Conservation (phyloP, 1,139 yeast genomes). For the Yamadazyma mexicana region DNA sequence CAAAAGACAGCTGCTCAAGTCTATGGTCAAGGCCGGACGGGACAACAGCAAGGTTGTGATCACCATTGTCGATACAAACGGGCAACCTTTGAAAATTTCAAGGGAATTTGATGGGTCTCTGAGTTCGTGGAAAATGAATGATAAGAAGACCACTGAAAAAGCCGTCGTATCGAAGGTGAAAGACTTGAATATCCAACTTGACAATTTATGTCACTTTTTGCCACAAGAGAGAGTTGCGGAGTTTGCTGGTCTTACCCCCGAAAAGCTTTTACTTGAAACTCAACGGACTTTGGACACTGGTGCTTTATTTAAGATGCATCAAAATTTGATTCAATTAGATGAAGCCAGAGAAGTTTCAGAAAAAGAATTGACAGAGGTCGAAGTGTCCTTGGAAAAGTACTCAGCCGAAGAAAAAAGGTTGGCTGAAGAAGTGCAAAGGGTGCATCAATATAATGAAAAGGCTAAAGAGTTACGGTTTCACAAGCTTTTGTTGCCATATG, state of each 20-base stretch:
- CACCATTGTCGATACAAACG: constrained; percentile 51
- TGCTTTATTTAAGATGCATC: constrained; percentile 57
- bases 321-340: constrained; percentile 55
- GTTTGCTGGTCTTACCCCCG: constrained; percentile 81
- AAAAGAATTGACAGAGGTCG: constrained; percentile 6
- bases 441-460: constrained; percentile 40
- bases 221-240: constrained; percentile 96
- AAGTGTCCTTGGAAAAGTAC: constrained; percentile 25
- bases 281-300: constrained; percentile 78
- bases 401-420: constrained; percentile 31
- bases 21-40: constrained; percentile 78
- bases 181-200: constrained; percentile 74
- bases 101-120: constrained; percentile 42
- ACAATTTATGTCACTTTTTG: constrained; percentile 88
- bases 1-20: constrained; percentile 73
- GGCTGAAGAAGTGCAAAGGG: constrained; percentile 35
- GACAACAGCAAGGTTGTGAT: constrained; percentile 59
- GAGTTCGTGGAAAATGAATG: constrained; percentile 64
- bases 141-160: constrained; percentile 38
- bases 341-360: constrained; percentile 27
- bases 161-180: constrained; percentile 48
- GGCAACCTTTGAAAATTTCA: constrained; percentile 33
- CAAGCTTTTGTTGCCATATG: constrained; percentile 59
- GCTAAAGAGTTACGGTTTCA: constrained; percentile 49
- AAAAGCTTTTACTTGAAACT: constrained; percentile 71